Evolutionary conservation across 768 basidiomycete genomes (phyloP), one percentile per base, ranked within the genome.

Genomic region (Phlebiopsis gigantea): DNA sequence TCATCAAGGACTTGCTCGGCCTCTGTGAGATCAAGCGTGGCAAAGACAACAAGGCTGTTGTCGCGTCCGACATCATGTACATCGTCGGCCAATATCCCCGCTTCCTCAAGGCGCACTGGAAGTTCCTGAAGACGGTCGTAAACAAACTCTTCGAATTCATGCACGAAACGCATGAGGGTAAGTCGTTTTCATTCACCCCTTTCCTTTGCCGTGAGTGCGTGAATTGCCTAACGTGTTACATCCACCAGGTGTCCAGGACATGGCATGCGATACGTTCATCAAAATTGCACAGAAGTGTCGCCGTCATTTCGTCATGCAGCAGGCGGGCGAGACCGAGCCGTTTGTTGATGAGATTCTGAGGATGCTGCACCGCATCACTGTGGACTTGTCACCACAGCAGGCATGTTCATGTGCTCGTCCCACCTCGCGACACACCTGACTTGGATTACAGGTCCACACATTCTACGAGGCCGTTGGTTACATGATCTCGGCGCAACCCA

Each of bases 221-320:
- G 56, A n/a, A 25, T 28, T 52, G 31, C 10, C 43, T 63, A 47
- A 61, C 49, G 31, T 60, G 42, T 49, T 48, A 59, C 48, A 34
- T 56, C 17, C 39, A 29, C 34, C 63, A 91, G 93, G 95, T 76
- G 97, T 99, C 10, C 97, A 99, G 71, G 97, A 99, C 75, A 99
- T 99, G 97, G 97, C 97, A 46, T 99, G 97, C 73, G 97, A 99
- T 70, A 99, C 97, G 0, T 99, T 99, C 74, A 98, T 99, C 78
- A 99, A 98, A 75, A 99, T 99, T 64, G 93, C 97, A 22, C 97
- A 99, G 71, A 99, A 98, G 72, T 98, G 95, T 70, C 81, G 94
- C 42, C 82, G 96, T 53, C 97, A 99, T 72, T 99, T 99, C 65
- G 93, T 99, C 58, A 93, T 98, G 89, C 93, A 95, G 68, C 97